Evolutionary conservation across 108 stramenopile species (phyloP).

Genomic region (Cyclotella atomus): DNA sequence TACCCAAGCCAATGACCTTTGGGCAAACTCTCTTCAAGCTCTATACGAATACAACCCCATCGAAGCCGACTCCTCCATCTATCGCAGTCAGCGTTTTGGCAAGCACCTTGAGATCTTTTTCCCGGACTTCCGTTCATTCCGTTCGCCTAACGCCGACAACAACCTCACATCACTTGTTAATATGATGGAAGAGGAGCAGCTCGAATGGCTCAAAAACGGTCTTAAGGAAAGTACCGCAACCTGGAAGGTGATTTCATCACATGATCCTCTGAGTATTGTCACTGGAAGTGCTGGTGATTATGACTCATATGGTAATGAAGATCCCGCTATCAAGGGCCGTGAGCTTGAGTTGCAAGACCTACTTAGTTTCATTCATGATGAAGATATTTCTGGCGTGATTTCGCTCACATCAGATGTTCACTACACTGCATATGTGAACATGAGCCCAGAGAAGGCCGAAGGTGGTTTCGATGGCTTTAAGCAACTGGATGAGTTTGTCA

Average conservation of each 20-base stretch:
- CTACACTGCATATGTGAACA: slow-evolving; percentile 47
- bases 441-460: slow-evolving; percentile 36
- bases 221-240: slow-evolving; percentile 34
- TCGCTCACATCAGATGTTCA: slow-evolving; percentile 53
- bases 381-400: slow-evolving; percentile 37
- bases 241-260: slow-evolving; percentile 55
- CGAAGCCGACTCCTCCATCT: slow-evolving; percentile 14
- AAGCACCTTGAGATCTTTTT: slow-evolving; percentile 55
- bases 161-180: slow-evolving; percentile 14
- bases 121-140: slow-evolving; percentile 49
- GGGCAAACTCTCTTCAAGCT: slow-evolving; percentile 27
- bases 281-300: slow-evolving; percentile 40
- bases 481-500: slow-evolving; percentile 47
- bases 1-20: slow-evolving; percentile 24
- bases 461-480: slow-evolving; percentile 42
- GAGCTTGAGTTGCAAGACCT: slow-evolving; percentile 50
- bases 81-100: slow-evolving; percentile 47
- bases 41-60: slow-evolving; percentile 49
- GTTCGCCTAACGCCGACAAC: slow-evolving; percentile 31
- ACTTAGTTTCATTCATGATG: slow-evolving; percentile 30
- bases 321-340: slow-evolving; percentile 30
- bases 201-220: slow-evolving; percentile 45
- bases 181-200: slow-evolving; percentile 52
- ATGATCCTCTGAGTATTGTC: slow-evolving; percentile 43
- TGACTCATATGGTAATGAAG: slow-evolving; percentile 35